A percentile compares a stretch with the other conserved stretches of the same genome.
phyloP scores from a whole-genome alignment of 352 stramenopile species.

The Phytopythium boreale region DNA sequence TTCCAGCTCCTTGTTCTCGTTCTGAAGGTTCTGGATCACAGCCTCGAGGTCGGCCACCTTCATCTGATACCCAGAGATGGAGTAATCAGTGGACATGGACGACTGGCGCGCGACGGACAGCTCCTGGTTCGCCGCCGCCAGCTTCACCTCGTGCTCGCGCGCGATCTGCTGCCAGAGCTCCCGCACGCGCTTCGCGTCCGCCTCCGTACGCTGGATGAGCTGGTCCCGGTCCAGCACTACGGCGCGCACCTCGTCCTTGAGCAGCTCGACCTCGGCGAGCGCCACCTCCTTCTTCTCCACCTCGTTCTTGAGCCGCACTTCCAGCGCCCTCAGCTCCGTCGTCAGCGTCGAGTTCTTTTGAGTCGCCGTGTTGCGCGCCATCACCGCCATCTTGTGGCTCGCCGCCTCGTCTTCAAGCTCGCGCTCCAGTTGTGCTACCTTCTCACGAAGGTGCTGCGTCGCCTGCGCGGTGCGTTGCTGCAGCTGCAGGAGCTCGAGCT shows the following conservation, averaged over 20 bases:
- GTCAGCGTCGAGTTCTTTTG: conserved; percentile 55
- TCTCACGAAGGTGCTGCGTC: conserved; percentile 44
- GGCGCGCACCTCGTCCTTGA: conserved; percentile 40
- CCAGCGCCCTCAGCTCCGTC: conserved; percentile 44
- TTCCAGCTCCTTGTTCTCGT: conserved; percentile 43
- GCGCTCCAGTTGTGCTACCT: conserved; percentile 46
- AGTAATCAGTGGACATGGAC: conserved; percentile 19
- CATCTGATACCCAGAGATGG: conserved; percentile 16
- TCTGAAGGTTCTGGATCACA: conserved; percentile 19
- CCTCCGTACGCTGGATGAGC: conserved; percentile 67
- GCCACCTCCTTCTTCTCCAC: conserved; percentile 57
- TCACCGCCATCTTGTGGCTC: conserved; percentile 47
- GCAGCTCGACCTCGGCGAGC: conserved; percentile 41
- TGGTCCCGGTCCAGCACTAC: conserved; percentile 48
- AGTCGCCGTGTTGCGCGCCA: conserved; percentile 43
- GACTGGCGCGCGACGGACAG: conserved; percentile 31
- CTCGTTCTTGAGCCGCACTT: conserved; percentile 63
- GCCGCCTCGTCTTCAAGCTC: conserved; percentile 58
- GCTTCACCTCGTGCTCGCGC: conserved; percentile 59
- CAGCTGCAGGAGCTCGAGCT: conserved; percentile 64
- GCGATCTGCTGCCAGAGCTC: conserved; percentile 79
- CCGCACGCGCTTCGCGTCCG: conserved; percentile 63
- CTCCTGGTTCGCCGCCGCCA: conserved; percentile 37
- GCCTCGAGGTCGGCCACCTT: conserved; percentile 38
- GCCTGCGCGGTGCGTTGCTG: conserved; percentile 57